Conservation (phyloP, 768 basidiomycete species). For the Mycena indigotica region DNA sequence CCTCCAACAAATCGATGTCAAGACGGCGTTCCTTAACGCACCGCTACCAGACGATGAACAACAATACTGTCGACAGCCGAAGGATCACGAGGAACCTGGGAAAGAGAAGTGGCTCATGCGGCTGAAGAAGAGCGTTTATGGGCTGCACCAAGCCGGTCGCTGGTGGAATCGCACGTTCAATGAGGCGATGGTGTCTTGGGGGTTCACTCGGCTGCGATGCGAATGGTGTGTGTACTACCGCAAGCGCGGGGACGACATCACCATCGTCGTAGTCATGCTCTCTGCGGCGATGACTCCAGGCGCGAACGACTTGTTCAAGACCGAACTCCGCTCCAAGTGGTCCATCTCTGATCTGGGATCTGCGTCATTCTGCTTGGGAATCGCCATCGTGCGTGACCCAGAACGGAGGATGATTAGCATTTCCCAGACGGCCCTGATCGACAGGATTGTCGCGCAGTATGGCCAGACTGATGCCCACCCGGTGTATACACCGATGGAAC, state of each 20-base stretch:
- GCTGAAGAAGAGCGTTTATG: slow-evolving; percentile 10
- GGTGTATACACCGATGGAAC: slow-evolving; percentile 33
- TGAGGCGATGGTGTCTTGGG: slow-evolving; percentile 13
- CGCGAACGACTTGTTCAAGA: background rate
- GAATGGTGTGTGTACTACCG: slow-evolving; percentile 39
- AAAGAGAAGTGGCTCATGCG: slow-evolving; percentile 22
- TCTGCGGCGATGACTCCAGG: background rate
- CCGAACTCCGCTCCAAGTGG: background rate
- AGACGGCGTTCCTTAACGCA: slow-evolving; percentile 27
- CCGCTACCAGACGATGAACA: slow-evolving; percentile 25
- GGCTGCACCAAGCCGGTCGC: slow-evolving; percentile 19
- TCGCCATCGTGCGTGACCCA: slow-evolving; percentile 35
- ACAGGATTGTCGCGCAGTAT: slow-evolving; percentile 32
- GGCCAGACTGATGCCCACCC: slow-evolving; percentile 25
- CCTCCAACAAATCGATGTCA: slow-evolving; percentile 36
- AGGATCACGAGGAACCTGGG: slow-evolving; percentile 25
- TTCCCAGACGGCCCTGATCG: slow-evolving; percentile 32
- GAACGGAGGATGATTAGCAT: slow-evolving; percentile 20
- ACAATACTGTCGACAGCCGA: slow-evolving; percentile 41
- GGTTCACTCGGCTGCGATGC: slow-evolving; percentile 4
- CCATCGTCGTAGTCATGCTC: too few species aligned
- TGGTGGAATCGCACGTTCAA: slow-evolving; percentile 30
- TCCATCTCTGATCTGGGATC: background rate
- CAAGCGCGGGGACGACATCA: slow-evolving; percentile 17
- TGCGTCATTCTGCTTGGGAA: slow-evolving; percentile 30